These are phyloP conservation scores for Exserohilum rostratum DNA, from an alignment of 2,329 filamentous ascomycete genomes.

Conservation along the genomic window DNA sequence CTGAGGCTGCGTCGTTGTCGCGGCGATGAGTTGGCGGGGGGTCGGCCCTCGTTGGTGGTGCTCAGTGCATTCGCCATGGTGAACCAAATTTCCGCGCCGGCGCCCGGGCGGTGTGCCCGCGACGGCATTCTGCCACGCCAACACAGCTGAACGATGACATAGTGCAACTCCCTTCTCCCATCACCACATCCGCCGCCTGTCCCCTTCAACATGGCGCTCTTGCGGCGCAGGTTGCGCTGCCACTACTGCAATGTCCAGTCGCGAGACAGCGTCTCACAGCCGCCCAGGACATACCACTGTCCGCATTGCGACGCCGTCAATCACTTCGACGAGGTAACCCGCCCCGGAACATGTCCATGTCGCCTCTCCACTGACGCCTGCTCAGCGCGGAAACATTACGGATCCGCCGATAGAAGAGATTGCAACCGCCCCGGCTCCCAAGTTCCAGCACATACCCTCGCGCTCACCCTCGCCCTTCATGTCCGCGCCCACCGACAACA, in stretches of 20 bases:
- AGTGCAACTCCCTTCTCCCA: conserved; percentile 3
- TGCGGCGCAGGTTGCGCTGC: conserved; percentile 45
- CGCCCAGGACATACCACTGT: conserved; percentile 39
- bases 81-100: conserved; percentile 25
- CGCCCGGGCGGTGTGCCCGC: conserved; percentile 23
- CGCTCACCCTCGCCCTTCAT: conserved; percentile 37
- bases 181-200: conserved; percentile 1
- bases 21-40: background rate
- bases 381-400: conserved; percentile 82
- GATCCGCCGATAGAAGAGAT: conserved; percentile 72
- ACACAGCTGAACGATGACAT: conserved; percentile 22
- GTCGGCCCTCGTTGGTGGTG: conserved; percentile 9
- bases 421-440: conserved; percentile 25
- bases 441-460: conserved; percentile 30
- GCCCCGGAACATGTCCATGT: conserved; percentile 1
- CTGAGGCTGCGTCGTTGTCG: background rate
- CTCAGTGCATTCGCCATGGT: conserved; percentile 8
- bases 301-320: conserved; percentile 83
- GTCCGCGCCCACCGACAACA: conserved; percentile 39
- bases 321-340: conserved; percentile 78
- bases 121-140: conserved; percentile 18
- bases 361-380: conserved; percentile 22
- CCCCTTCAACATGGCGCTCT: conserved; percentile 35
- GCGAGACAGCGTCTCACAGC: conserved; percentile 26
- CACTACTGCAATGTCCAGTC: conserved; percentile 42